Evolutionary conservation across 2,329 filamentous ascomycete genomes (phyloP).

Genomic region (Didymella pomorum): DNA sequence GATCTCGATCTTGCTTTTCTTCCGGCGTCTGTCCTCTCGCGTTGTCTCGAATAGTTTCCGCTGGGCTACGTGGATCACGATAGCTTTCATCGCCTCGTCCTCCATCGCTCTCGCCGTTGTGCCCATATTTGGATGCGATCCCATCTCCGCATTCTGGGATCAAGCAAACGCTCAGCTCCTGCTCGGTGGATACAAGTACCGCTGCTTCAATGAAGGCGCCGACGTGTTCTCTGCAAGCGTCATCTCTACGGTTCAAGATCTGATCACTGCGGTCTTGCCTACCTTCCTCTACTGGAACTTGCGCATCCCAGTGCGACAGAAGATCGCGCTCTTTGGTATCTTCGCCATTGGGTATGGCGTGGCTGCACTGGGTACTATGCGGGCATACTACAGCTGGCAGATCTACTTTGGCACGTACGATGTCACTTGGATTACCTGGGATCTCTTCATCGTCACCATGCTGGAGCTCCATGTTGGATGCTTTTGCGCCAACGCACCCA

Average conservation of each 20-base stretch:
- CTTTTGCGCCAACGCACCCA: conserved; percentile 44
- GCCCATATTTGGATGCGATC: conserved; percentile 41
- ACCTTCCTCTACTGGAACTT: conserved; percentile 46
- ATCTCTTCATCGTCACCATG: conserved; percentile 31
- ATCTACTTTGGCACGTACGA: conserved; percentile 44
- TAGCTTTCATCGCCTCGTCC: conserved; percentile 38
- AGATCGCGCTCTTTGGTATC: conserved; percentile 41
- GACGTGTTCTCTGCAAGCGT: conserved; percentile 40
- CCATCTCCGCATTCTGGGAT: conserved; percentile 45
- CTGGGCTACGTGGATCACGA: conserved; percentile 37
- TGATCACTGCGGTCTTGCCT: conserved; percentile 43
- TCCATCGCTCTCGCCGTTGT: conserved; percentile 40
- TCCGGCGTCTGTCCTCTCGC: conserved; percentile 39
- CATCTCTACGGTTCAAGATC: conserved; percentile 39
- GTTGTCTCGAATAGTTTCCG: conserved; percentile 36
- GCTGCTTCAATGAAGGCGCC: conserved; percentile 45
- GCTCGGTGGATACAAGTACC: conserved; percentile 35
- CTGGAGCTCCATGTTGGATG: conserved; percentile 42
- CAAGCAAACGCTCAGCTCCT: conserved; percentile 31
- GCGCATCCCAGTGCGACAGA: conserved; percentile 39
- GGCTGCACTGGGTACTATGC: conserved; percentile 34
- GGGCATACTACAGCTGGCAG: conserved; percentile 39
- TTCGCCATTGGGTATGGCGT: conserved; percentile 45
- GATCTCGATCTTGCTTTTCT: conserved; percentile 47
- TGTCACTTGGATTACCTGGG: conserved; percentile 38